These are phyloP conservation scores for Mentha longifolia DNA, from an alignment of 257 asterid genomes.

Conservation along the genomic window DNA sequence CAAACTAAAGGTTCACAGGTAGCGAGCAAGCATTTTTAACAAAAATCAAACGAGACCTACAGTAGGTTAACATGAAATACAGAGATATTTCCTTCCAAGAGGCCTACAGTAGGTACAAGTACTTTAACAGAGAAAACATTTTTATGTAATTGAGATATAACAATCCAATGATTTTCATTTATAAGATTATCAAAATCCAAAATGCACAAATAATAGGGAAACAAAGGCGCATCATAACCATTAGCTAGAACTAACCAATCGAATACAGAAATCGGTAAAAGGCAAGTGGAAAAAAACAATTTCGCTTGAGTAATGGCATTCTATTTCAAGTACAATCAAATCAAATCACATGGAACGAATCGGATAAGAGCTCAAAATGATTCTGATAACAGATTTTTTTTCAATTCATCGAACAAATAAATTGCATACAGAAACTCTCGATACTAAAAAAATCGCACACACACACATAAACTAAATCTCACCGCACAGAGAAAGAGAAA, in stretches of 20 bases:
- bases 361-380: background rate
- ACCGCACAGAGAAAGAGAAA: no score
- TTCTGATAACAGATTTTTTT: background rate
- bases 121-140: background rate
- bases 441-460: background rate
- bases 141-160: no score
- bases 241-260: background rate
- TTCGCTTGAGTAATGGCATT: background rate
- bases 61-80: background rate
- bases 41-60: background rate
- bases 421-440: background rate
- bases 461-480: no score
- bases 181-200: background rate
- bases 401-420: background rate
- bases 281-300: background rate
- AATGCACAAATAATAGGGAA: background rate
- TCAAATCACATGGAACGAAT: background rate
- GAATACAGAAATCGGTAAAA: background rate
- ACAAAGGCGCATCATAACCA: background rate
- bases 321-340: background rate
- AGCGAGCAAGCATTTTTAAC: background rate
- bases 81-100: background rate
- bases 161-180: background rate
- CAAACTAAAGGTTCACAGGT: slow-evolving; percentile 1
- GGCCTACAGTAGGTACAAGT: background rate